These are phyloP conservation scores for Fusarium pininemorale DNA, from an alignment of 2,329 filamentous ascomycete genomes.

Conservation along the genomic window DNA sequence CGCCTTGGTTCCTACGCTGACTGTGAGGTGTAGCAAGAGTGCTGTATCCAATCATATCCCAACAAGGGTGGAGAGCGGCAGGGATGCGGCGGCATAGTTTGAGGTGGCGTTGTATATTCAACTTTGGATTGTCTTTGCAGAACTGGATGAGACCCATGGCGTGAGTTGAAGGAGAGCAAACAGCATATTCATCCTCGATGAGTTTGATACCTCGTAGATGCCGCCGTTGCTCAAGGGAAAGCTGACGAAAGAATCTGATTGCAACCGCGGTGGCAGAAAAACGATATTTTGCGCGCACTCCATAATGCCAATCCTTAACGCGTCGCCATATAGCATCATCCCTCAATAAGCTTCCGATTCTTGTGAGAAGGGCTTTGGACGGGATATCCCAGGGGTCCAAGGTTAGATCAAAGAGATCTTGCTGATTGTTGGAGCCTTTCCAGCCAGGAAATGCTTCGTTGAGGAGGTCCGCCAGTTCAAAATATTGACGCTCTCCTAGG, in stretches of 20 bases:
- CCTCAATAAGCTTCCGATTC: fast-evolving
- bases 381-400: background rate
- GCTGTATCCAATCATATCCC: background rate
- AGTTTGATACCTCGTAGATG: background rate
- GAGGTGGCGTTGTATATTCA: background rate
- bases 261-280: conserved; percentile 3
- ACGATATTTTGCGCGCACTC: background rate
- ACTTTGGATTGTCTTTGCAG: background rate
- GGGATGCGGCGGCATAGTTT: background rate
- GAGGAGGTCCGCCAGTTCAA: background rate
- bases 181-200: background rate
- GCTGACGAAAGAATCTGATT: background rate
- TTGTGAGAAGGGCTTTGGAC: background rate
- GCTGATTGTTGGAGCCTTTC: background rate
- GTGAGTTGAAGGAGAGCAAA: background rate
- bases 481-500: background rate
- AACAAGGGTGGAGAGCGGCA: background rate
- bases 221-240: background rate
- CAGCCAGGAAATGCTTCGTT: background rate
- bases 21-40: background rate
- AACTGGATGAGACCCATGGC: background rate
- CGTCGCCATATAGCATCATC: background rate
- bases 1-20: background rate
- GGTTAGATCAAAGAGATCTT: background rate
- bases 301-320: fast-evolving